phyloP scores from a whole-genome alignment of 768 basidiomycete genomes.

The Hirschioporus abietinus region DNA sequence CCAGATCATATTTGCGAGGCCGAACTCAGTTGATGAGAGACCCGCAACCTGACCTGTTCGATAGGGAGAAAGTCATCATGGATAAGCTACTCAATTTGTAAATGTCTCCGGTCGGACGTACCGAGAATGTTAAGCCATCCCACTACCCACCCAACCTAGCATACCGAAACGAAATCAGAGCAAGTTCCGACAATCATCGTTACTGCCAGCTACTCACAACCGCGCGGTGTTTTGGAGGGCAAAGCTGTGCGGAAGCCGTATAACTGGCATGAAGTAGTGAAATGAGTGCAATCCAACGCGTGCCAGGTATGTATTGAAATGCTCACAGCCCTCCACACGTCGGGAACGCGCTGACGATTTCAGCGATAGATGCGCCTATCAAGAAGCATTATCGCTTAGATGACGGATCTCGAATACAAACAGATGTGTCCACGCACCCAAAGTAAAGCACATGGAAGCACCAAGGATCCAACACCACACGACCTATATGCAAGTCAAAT shows the following conservation, averaged over 20 bases:
- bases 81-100: constrained; percentile 2
- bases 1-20: constrained; percentile 73
- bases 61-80: constrained; percentile 4
- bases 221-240: constrained; percentile 59
- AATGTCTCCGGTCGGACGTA: constrained; percentile 18
- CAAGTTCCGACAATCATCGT: not conserved
- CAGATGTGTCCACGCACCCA: constrained; percentile 31
- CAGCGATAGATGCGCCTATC: constrained; percentile 58
- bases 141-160: constrained; percentile 67
- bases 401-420: not conserved
- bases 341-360: constrained; percentile 72
- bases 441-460: constrained; percentile 65
- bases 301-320: not conserved
- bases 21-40: constrained; percentile 82
- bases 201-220: constrained; percentile 33
- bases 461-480: constrained; percentile 77
- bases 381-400: not conserved
- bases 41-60: constrained; percentile 71
- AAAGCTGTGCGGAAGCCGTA: constrained; percentile 75
- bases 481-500: constrained; percentile 28
- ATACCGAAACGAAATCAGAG: constrained; percentile 2
- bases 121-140: constrained; percentile 83
- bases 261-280: constrained; percentile 38
- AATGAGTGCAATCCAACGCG: not conserved
- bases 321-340: constrained; percentile 68